Percentiles rank a stretch among this genome's conserved stretches.
phyloP scores from a whole-genome alignment of 345 rosid genomes.

The Noccaea bulbosa region DNA sequence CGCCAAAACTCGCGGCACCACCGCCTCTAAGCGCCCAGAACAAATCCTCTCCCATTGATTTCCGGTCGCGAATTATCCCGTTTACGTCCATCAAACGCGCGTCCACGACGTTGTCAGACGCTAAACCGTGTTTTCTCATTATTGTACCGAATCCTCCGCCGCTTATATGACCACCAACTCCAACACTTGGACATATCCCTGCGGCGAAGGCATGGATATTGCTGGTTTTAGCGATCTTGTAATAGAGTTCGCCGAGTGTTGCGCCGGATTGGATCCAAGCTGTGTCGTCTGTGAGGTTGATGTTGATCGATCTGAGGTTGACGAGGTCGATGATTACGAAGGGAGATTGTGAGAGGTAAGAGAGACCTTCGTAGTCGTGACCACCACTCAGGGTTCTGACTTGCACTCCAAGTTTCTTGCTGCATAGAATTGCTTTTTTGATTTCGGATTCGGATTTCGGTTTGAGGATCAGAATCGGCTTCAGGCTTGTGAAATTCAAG shows the following conservation, averaged over 20 bases:
- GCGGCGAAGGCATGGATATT: constrained; percentile 58
- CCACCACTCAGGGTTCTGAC: constrained; percentile 72
- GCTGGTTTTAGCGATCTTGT: constrained; percentile 51
- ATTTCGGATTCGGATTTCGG: constrained; percentile 52
- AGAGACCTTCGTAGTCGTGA: constrained; percentile 74
- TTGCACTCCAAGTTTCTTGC: constrained; percentile 46
- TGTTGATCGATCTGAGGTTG: constrained; percentile 49
- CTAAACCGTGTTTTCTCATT: constrained; percentile 62
- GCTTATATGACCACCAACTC: constrained; percentile 63
- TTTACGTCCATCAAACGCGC: constrained; percentile 55
- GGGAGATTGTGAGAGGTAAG: constrained; percentile 53
- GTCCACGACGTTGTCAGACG: constrained; percentile 62
- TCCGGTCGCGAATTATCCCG: constrained; percentile 51
- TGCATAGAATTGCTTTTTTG: constrained; percentile 51
- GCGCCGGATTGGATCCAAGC: constrained; percentile 77
- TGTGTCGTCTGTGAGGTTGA: constrained; percentile 44
- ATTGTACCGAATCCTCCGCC: constrained; percentile 69
- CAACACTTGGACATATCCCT: constrained; percentile 64
- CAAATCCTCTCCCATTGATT: constrained; percentile 48
- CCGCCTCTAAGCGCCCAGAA: constrained; percentile 56
- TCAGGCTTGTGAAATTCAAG: constrained; percentile 43
- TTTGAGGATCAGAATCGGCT: constrained; percentile 52
- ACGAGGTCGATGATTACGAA: constrained; percentile 56
- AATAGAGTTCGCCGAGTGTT: constrained; percentile 61
- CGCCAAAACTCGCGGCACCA: constrained; percentile 51